Conservation (phyloP, 495 filamentous ascomycete genomes). For the Penicillium lividum region DNA sequence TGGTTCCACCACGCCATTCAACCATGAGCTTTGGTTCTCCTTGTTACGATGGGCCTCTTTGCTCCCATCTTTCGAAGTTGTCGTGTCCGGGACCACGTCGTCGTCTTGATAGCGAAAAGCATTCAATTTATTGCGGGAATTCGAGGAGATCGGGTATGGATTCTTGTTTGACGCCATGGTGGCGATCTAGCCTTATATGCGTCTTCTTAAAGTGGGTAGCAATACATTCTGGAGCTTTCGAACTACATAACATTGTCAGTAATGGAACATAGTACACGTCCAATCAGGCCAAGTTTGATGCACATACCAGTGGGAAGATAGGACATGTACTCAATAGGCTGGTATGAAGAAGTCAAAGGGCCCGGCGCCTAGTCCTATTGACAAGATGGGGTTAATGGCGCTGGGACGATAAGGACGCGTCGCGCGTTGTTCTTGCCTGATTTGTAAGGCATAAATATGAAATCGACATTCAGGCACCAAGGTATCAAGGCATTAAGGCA, state of each 20-base stretch:
- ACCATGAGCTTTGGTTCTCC: conserved; percentile 42
- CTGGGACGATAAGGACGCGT: conserved; percentile 38
- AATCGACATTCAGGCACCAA: not conserved
- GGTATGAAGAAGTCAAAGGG: not conserved
- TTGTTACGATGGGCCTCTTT: conserved; percentile 35
- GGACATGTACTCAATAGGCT: conserved; percentile 7
- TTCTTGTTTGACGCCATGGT: conserved; percentile 30
- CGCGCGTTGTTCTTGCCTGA: conserved; percentile 38
- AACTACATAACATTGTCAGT: conserved; percentile 20
- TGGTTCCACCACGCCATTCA: conserved; percentile 42
- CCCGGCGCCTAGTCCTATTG: conserved; percentile 12
- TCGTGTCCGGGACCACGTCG: conserved; percentile 34
- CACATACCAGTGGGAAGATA: conserved; percentile 1
- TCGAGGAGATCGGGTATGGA: conserved; percentile 46
- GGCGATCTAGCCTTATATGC: conserved; percentile 16
- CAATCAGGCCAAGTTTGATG: not conserved
- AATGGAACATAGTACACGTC: conserved; percentile 8
- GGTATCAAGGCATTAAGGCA: conserved; percentile 16
- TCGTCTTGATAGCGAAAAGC: conserved; percentile 53
- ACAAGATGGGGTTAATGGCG: conserved; percentile 11
- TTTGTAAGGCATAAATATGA: conserved; percentile 8
- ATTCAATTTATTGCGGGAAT: conserved; percentile 60
- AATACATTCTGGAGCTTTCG: conserved; percentile 28
- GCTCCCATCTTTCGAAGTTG: conserved; percentile 25
- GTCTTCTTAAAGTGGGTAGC: conserved; percentile 23